These are phyloP conservation scores for Pseudofabraea citricarpa DNA, from an alignment of 2,329 filamentous ascomycete genomes.

Conservation along the genomic window DNA sequence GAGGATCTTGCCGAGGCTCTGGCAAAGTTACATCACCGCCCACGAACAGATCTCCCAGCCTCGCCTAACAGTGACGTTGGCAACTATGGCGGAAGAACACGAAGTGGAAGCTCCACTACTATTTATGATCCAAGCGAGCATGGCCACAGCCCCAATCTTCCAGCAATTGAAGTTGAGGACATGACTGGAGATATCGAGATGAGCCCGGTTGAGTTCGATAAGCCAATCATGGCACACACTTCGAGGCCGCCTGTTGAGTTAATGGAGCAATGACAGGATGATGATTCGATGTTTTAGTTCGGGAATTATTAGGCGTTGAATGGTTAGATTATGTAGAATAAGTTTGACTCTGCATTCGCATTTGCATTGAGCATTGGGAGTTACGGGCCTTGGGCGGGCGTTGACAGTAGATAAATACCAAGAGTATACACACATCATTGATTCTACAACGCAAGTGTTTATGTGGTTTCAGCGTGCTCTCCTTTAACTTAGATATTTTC, in stretches of 20 bases:
- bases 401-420: no score
- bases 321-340: background rate
- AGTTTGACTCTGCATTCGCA: no score
- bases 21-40: constrained; percentile 51
- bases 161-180: constrained; percentile 63
- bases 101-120: constrained; percentile 60
- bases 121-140: constrained; percentile 60
- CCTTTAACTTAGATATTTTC: no score
- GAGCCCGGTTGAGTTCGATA: constrained; percentile 36
- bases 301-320: background rate
- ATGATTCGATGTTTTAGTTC: background rate
- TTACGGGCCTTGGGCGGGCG: constrained; percentile 1
- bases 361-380: constrained; percentile 17
- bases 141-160: constrained; percentile 50
- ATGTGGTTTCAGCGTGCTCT: no score
- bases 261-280: constrained; percentile 35
- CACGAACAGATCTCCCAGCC: constrained; percentile 29
- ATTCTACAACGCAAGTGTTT: no score
- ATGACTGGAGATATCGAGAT: constrained; percentile 48
- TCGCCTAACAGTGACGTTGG: constrained; percentile 36
- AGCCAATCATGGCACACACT: constrained; percentile 55
- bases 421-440: no score
- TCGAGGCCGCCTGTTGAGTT: constrained; percentile 60
- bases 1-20: constrained; percentile 65
- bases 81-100: constrained; percentile 24